phyloP scores from a whole-genome alignment of 805 yeast genomes.

The Metschnikowia chrysomelidarum region DNA sequence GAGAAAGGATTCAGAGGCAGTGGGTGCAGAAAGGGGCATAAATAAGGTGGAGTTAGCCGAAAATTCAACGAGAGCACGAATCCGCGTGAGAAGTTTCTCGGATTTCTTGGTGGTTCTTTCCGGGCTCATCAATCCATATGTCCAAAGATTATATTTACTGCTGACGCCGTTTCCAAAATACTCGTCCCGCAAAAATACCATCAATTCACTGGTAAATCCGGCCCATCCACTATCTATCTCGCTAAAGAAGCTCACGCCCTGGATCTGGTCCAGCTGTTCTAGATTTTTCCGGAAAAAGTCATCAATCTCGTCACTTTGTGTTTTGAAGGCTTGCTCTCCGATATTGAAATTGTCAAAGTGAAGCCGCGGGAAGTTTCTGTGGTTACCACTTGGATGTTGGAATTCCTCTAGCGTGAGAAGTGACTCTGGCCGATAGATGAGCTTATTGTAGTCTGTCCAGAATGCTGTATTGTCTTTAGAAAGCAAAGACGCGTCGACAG shows the following conservation, averaged over 20 bases:
- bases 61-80: slow-evolving; percentile 45
- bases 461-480: slow-evolving; percentile 45
- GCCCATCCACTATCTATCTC: slow-evolving; percentile 86
- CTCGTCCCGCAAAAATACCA: slow-evolving; percentile 67
- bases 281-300: slow-evolving; percentile 54
- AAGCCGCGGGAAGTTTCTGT: slow-evolving; percentile 31
- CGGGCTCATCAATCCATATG: slow-evolving; percentile 25
- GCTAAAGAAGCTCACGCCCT: slow-evolving; percentile 66
- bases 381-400: slow-evolving; percentile 39
- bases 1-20: slow-evolving; percentile 6
- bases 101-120: slow-evolving; percentile 2
- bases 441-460: slow-evolving; percentile 80
- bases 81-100: slow-evolving; percentile 35
- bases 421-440: slow-evolving; percentile 62
- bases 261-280: slow-evolving; percentile 73
- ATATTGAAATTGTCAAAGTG: slow-evolving; percentile 47
- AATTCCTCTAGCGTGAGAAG: slow-evolving; percentile 57
- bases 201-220: slow-evolving; percentile 57
- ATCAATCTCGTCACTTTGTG: slow-evolving; percentile 39
- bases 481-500: slow-evolving; percentile 28
- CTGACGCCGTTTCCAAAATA: slow-evolving; percentile 43
- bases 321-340: slow-evolving; percentile 62
- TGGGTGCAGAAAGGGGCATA: slow-evolving; percentile 48
- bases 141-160: slow-evolving; percentile 38
- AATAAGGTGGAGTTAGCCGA: slow-evolving; percentile 50